phyloP scores from a whole-genome alignment of 768 basidiomycete genomes.

The Tricholoma saponaceum region DNA sequence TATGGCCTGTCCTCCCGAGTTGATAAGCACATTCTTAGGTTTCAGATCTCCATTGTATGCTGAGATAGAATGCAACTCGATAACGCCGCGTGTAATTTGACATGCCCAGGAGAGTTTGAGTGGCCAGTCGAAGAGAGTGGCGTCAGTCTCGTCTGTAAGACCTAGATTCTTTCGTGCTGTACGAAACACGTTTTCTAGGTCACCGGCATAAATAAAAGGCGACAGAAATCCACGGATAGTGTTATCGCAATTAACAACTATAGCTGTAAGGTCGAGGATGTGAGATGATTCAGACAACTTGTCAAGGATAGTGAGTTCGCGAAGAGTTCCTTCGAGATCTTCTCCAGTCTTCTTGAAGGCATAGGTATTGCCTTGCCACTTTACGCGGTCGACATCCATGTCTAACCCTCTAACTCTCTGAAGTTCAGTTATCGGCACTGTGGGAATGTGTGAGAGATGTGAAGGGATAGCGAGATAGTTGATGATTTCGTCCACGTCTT shows the following conservation, averaged over 20 bases:
- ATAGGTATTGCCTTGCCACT: slow-evolving; percentile 3
- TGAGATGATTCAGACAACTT: background rate
- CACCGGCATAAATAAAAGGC: background rate
- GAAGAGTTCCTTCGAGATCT: no score
- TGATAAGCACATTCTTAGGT: background rate
- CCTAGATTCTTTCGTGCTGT: background rate
- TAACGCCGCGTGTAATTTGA: background rate
- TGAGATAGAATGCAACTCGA: background rate
- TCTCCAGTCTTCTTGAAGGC: no score
- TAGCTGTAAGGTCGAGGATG: background rate
- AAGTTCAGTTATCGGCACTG: slow-evolving; percentile 1
- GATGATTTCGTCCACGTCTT: slow-evolving; percentile 3
- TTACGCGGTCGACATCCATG: slow-evolving; percentile 1
- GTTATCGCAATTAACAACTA: background rate
- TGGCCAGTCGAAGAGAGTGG: background rate
- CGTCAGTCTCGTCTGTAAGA: background rate
- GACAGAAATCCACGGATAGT: background rate
- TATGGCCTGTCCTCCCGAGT: background rate
- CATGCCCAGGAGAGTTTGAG: background rate
- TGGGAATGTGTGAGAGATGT: slow-evolving; percentile 3
- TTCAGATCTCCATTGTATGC: background rate
- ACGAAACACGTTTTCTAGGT: background rate
- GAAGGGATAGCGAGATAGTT: background rate
- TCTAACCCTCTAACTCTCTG: background rate
- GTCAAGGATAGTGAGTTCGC: background rate